Conservation (phyloP, 305 asterid genomes). For the Plantago coronopus region DNA sequence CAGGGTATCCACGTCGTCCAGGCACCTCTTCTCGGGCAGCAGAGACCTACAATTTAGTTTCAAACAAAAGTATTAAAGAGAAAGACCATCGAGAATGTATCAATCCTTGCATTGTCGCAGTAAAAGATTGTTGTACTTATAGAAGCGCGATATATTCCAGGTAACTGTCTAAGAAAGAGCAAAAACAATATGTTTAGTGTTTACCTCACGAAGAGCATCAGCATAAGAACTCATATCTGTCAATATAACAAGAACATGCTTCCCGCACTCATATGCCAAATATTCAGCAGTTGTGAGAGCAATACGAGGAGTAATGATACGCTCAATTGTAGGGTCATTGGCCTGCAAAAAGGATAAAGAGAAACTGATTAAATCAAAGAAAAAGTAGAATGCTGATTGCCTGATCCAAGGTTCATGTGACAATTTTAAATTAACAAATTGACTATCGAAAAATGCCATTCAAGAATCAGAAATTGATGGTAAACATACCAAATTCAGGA, state of each 20-base stretch:
- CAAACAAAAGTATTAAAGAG: neutral
- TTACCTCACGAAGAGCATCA: conserved; percentile 99
- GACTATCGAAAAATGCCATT: neutral
- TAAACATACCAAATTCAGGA: conserved; percentile 70
- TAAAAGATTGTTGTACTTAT: too few relatives aligned
- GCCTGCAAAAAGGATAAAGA: conserved; percentile 48
- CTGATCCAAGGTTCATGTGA: conserved; percentile 8
- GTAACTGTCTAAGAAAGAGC: neutral
- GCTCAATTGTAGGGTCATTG: conserved; percentile 94
- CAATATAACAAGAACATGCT: conserved; percentile 97
- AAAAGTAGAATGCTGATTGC: conserved; percentile 5
- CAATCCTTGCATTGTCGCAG: neutral
- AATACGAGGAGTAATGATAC: conserved; percentile 93
- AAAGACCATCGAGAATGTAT: neutral
- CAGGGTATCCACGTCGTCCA: conserved; percentile 96
- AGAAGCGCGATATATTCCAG: neutral
- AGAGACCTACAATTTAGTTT: conserved; percentile 55
- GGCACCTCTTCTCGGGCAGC: conserved; percentile 99
- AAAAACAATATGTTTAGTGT: neutral
- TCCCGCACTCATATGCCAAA: conserved; percentile 93
- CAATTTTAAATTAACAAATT: too few relatives aligned
- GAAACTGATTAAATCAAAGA: conserved; percentile 14
- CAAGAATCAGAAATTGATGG: conserved; percentile 14
- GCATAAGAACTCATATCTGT: conserved; percentile 99
- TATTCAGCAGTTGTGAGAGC: conserved; percentile 97